Evolutionary conservation across 805 yeast species (phyloP), one percentile per base, ranked within the genome.

Genomic region (Cyberlindnera mississippiensis): DNA sequence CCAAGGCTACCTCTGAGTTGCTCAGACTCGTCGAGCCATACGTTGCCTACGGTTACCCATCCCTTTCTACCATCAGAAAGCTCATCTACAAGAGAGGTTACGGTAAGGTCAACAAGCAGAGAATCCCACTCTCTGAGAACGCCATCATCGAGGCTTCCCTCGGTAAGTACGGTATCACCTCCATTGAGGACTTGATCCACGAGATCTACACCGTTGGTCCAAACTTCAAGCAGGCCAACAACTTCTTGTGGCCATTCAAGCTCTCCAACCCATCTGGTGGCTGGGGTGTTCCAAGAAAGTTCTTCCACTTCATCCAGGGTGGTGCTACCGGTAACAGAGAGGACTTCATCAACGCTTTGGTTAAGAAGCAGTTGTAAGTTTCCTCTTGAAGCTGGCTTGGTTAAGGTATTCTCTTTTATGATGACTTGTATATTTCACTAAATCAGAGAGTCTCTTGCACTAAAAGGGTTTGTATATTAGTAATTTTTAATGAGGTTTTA

Each of bases 261-360:
- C 81, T 88, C 71, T 86, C 96, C 63, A 86, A 85, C 83, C 96
- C 96, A 74, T 79, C 80, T 72, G 96, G 96, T 76, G 96, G 96
- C 73, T 88, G 95, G 96, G 91, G 95, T 79, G 85, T 85, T 60
- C 77, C 82, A 73, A 88, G 96, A 83, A 88, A 88, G 81, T 88
- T 88, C 95, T 81, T 81, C 78, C 96, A 88, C 78, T 88, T 85
- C 70, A 84, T 88, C 80, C 95, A 86, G 78, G 96, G 96, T 80
- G 96, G 96, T 84, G 83, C 93, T 78, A 81, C 88, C 73, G 96
- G 96, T 85, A 88, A 88, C 95, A 85, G 96, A 77, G 96, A 88
- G 78, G 82, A 86, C 66, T 84, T 78, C 86, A 88, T 88, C 76
- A 88, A 88, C 84, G 82, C 85, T 71, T 84, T 88, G 74, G 86